phyloP scores from a whole-genome alignment of 176 grass and related monocot species.

The Olyra latifolia region DNA sequence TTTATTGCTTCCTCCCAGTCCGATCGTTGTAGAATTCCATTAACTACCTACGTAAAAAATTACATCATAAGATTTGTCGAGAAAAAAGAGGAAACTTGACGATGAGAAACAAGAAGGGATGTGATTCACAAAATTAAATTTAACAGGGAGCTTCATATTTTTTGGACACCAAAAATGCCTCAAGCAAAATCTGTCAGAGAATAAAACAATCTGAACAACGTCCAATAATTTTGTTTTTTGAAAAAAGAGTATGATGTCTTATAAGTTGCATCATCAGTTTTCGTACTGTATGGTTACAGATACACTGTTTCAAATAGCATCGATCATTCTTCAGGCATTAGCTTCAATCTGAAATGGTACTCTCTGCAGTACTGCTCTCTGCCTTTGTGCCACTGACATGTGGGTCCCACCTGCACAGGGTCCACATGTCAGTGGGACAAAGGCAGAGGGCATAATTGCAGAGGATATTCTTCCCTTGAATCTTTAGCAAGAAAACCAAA shows the following conservation, averaged over 20 bases:
- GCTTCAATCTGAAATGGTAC: too few species aligned
- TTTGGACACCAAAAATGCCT: background rate
- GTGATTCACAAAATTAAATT: background rate
- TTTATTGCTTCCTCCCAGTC: conserved; percentile 74
- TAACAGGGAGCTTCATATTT: background rate
- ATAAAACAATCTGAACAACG: background rate
- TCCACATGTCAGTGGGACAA: too few species aligned
- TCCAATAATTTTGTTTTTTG: background rate
- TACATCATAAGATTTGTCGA: background rate
- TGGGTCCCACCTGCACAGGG: too few species aligned
- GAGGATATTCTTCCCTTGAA: too few species aligned
- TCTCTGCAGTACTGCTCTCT: too few species aligned
- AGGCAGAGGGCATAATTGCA: too few species aligned
- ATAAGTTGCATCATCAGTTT: background rate
- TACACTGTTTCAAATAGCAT: background rate
- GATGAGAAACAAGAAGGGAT: background rate
- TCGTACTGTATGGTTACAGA: background rate
- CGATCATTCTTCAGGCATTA: background rate
- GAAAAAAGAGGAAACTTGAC: background rate
- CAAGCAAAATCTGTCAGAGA: background rate
- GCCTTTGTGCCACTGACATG: too few species aligned
- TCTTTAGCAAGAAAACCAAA: background rate
- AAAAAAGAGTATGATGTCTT: too few species aligned
- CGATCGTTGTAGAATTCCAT: conserved; percentile 74
- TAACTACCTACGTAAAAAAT: conserved; percentile 54